Percentiles rank a stretch among this genome's conserved stretches.
phyloP scores from a whole-genome alignment of 495 filamentous ascomycete species.

The Xylaria venustula region DNA sequence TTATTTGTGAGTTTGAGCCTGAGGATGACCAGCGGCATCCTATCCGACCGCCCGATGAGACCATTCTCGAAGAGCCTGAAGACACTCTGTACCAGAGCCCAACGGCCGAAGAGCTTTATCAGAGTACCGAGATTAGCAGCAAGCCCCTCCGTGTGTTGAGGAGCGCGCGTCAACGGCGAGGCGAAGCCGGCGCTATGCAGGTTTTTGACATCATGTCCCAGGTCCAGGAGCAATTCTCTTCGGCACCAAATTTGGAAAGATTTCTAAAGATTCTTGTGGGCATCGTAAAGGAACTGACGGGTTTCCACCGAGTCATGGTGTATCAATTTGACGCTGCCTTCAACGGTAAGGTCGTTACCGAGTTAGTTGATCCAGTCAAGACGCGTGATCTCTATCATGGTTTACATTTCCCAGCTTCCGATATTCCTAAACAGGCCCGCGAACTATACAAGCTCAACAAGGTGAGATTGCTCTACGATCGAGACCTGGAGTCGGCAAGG shows the following conservation, averaged over 20 bases:
- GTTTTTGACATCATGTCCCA: constrained; percentile 91
- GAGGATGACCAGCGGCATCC: constrained; percentile 79
- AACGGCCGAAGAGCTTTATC: constrained; percentile 67
- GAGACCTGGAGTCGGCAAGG: constrained; percentile 72
- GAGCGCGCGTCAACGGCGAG: constrained; percentile 71
- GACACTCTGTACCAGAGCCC: constrained; percentile 72
- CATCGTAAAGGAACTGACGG: constrained; percentile 83
- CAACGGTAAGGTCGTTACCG: constrained; percentile 85
- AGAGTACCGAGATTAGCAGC: constrained; percentile 70
- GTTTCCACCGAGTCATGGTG: constrained; percentile 90
- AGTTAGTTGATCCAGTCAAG: constrained; percentile 75
- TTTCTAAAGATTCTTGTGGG: constrained; percentile 75
- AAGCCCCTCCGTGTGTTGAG: constrained; percentile 77
- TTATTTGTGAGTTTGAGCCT: constrained; percentile 91
- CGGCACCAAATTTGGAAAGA: constrained; percentile 61
- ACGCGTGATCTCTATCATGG: constrained; percentile 88
- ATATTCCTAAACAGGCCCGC: constrained; percentile 84
- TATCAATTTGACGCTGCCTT: constrained; percentile 86
- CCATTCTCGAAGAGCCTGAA: constrained; percentile 58
- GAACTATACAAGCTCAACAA: constrained; percentile 81
- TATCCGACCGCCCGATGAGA: constrained; percentile 56
- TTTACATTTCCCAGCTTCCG: constrained; percentile 85
- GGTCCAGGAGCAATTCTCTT: constrained; percentile 75
- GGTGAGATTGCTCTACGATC: constrained; percentile 74
- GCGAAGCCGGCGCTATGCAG: constrained; percentile 88